Evolutionary conservation across 106 monocot species (phyloP).

Genomic region (Dendrobium chrysotoxum): DNA sequence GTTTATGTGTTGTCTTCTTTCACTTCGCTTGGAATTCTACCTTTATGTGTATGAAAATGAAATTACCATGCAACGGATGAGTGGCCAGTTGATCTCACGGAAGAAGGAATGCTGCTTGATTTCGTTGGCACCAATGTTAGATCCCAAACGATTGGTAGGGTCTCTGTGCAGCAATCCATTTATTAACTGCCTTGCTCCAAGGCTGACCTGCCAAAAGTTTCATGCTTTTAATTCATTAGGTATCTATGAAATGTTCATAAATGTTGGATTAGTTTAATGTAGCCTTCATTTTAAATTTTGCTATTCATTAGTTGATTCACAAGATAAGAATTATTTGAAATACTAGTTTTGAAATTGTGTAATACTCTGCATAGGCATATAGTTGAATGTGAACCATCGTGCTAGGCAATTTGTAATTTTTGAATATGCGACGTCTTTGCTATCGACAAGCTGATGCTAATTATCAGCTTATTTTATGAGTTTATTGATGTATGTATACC

Average conservation of each 20-base stretch:
- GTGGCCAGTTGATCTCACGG: conserved; percentile 85
- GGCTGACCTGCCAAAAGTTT: conserved; percentile 63
- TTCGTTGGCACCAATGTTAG: conserved; percentile 71
- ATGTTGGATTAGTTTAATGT: too few relatives aligned
- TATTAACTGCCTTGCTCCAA: conserved; percentile 76
- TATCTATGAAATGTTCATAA: neutral
- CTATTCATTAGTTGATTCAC: neutral
- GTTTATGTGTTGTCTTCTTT: neutral
- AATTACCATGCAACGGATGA: conserved; percentile 89
- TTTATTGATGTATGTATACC: too few relatives aligned
- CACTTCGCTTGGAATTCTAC: neutral
- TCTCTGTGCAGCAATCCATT: conserved; percentile 78
- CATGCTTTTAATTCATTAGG: neutral
- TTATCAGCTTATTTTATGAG: too few relatives aligned
- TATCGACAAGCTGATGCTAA: too few relatives aligned
- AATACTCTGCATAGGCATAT: too few relatives aligned
- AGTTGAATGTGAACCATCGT: too few relatives aligned
- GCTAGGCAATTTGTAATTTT: too few relatives aligned
- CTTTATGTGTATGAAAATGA: neutral
- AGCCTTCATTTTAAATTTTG: neutral
- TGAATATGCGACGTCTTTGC: too few relatives aligned
- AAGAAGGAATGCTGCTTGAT: conserved; percentile 94
- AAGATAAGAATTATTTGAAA: neutral
- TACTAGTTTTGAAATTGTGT: neutral
- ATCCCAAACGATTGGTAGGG: conserved; percentile 69